phyloP scores from a whole-genome alignment of 2,329 filamentous ascomycete genomes.

The Truncatella angustata region DNA sequence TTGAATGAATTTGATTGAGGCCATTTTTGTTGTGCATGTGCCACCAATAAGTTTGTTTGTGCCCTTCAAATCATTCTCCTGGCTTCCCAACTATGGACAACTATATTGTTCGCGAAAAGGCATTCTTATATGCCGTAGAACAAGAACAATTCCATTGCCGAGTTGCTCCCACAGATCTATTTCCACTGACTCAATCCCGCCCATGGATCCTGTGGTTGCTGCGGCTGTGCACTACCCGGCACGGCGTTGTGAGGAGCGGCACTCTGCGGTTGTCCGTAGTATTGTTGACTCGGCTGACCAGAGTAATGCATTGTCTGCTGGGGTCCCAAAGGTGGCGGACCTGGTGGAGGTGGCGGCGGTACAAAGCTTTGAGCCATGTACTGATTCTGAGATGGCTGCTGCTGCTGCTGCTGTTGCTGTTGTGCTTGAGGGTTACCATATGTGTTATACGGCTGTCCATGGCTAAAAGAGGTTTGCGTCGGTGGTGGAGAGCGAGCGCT shows the following conservation, averaged over 20 bases:
- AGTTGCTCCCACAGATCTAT: not conserved
- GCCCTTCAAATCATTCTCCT: too few species aligned
- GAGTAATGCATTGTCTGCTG: conserved; percentile 61
- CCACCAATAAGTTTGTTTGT: too few species aligned
- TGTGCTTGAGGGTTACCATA: conserved; percentile 44
- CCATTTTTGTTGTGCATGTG: too few species aligned
- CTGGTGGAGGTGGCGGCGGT: conserved; percentile 62
- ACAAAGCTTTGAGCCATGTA: conserved; percentile 58
- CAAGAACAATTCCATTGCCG: not conserved
- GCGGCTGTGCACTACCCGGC: conserved; percentile 4
- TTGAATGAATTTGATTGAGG: too few species aligned
- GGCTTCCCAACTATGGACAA: too few species aligned
- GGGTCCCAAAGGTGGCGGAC: conserved; percentile 59
- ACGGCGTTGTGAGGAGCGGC: not conserved
- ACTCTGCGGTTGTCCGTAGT: conserved; percentile 7
- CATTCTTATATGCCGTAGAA: not conserved
- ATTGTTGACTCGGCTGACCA: conserved; percentile 27
- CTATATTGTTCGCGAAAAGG: too few species aligned
- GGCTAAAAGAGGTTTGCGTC: conserved; percentile 32
- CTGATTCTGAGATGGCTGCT: conserved; percentile 36
- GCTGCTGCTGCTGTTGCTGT: conserved; percentile 38
- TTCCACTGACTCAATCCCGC: conserved; percentile 11
- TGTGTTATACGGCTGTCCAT: conserved; percentile 43
- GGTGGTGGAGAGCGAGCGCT: conserved; percentile 58
- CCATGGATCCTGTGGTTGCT: conserved; percentile 8